Evolutionary conservation across 768 basidiomycete species (phyloP), one percentile per base, ranked within the genome.

Genomic region (Boletus subparvulus): DNA sequence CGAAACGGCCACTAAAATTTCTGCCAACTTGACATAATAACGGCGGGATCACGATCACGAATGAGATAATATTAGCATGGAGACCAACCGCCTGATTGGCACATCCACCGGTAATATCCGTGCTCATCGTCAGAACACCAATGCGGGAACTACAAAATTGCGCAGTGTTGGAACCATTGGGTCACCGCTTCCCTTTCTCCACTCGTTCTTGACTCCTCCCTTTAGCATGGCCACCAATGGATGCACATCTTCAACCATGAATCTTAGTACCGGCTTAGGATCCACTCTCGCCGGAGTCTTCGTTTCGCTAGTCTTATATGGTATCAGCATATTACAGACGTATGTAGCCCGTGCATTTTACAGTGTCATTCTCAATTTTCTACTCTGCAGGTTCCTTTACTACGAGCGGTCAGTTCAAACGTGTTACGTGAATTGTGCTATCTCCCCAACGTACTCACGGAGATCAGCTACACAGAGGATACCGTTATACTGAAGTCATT

Each of bases 251-350:
- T 17, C 56, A 44, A 2, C 33, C 39, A 26, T 55, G 37, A 11
- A 61, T 50, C 53, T 59, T n/a, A 53, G 59, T 33, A 1, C 50
- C 16, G 59, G 58, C 26, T 68, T 63, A 67, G 66, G 69, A n/a
- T 60, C 63, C 28, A 66, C 58, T 7, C 66, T 69, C 30, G 63
- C 61, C 2, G 54, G 47, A 5, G 52, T 61, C 30, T 68, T 61
- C 14, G 54, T 57, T 30, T 65, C 68, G 32, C 49, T 68, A 4
- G 41, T 63, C 37, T 47, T 68, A n/a, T 68, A 68, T 54, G 60
- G 65, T 12, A 21, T 66, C 54, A 66, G 66, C 49, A 59, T 66
- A 62, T 44, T 65, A 19, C 65, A 67, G 54, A 66, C 62, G 65
- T 67, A 44, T 28, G 65, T 54, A 19, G n/a, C n/a, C 12, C 10